Conservation (phyloP, 1,139 yeast genomes). For the Geotrichum cucujoidarum region DNA sequence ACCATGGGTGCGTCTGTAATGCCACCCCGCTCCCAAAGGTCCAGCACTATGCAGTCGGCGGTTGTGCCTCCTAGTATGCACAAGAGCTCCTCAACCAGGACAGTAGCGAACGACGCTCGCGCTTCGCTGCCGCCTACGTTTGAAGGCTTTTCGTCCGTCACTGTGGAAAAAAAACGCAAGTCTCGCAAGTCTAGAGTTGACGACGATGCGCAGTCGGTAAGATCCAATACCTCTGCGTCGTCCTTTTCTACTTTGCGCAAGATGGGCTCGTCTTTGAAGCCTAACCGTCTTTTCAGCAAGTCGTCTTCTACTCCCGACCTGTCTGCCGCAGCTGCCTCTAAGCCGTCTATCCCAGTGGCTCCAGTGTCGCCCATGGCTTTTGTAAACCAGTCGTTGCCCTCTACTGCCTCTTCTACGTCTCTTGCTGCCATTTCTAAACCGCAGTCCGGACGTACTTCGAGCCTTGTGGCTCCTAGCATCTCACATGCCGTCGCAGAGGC, state of each 20-base stretch:
- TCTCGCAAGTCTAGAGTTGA: constrained; percentile 16
- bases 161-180: constrained; percentile 7
- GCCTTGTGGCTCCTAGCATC: constrained; percentile 22
- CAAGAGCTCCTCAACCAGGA: constrained; percentile 13
- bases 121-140: constrained; percentile 12
- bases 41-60: constrained; percentile 6
- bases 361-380: not conserved
- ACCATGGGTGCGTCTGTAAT: constrained; percentile 11
- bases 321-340: not conserved
- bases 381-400: constrained; percentile 1
- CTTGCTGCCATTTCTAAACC: constrained; percentile 3
- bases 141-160: constrained; percentile 16
- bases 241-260: constrained; percentile 31
- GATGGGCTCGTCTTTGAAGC: constrained; percentile 21
- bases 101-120: not conserved
- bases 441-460: not conserved
- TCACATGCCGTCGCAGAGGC: constrained; percentile 30
- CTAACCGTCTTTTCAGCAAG: constrained; percentile 9
- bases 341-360: not conserved
- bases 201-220: constrained; percentile 26
- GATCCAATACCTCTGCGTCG: constrained; percentile 29
- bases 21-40: too few relatives aligned
- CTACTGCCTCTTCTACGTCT: constrained; percentile 3
- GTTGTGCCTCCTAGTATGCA: not conserved
- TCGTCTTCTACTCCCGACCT: not conserved